Conservation (phyloP, 768 basidiomycete genomes). For the Thelephora ganbajun region DNA sequence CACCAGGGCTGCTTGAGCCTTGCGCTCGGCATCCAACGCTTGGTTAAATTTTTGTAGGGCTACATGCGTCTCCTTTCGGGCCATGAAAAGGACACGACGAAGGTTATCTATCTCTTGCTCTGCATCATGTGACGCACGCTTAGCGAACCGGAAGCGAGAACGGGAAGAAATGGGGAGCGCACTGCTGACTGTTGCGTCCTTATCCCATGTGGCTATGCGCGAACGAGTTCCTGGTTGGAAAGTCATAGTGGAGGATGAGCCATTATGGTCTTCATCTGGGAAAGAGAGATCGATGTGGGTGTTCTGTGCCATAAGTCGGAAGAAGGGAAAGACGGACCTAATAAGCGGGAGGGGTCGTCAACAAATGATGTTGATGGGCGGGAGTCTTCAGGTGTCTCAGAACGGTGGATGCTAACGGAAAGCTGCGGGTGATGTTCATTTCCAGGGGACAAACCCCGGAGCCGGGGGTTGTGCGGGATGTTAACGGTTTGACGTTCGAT, state of each 20-base stretch:
- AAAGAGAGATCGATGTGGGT: background rate
- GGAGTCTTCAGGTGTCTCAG: slow-evolving; percentile 10
- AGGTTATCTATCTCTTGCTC: slow-evolving; percentile 51
- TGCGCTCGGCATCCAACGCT: slow-evolving; percentile 52
- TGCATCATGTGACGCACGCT: slow-evolving; percentile 14
- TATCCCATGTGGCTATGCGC: slow-evolving; percentile 5
- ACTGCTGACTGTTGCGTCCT: slow-evolving; percentile 26
- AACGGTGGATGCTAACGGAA: slow-evolving; percentile 8
- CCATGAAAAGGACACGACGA: slow-evolving; percentile 42
- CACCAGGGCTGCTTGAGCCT: slow-evolving; percentile 48
- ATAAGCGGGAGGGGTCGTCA: slow-evolving; percentile 10
- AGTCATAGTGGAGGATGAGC: background rate
- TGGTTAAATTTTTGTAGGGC: slow-evolving; percentile 56
- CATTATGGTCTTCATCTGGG: slow-evolving; percentile 1
- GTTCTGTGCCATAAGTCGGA: background rate
- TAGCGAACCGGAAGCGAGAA: slow-evolving; percentile 1
- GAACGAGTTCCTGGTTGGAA: background rate
- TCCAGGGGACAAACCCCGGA: slow-evolving; percentile 33
- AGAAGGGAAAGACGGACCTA: slow-evolving; percentile 6
- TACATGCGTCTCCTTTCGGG: slow-evolving; percentile 61
- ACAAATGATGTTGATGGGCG: slow-evolving; percentile 9
- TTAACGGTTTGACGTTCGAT: slow-evolving; percentile 67
- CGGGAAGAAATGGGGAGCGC: slow-evolving; percentile 11
- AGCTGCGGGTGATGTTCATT: slow-evolving; percentile 7
- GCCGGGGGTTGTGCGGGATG: slow-evolving; percentile 67